Evolutionary conservation across 352 stramenopile genomes (phyloP), one percentile per base, ranked within the genome.

Genomic region (Globisporangium paddicum): DNA sequence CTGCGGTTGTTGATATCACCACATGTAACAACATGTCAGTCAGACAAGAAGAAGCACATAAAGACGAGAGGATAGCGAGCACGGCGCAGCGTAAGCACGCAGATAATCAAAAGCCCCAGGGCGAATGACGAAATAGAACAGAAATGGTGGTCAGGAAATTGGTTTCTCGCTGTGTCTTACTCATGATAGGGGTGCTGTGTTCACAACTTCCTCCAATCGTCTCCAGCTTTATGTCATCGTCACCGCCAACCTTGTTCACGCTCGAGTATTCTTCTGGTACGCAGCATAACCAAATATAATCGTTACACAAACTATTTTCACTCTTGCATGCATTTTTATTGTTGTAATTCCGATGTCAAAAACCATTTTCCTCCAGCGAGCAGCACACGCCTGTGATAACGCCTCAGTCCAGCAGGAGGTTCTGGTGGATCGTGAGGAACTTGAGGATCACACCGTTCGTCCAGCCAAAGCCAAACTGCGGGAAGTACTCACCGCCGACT

Each of bases 401-500:
- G n/a, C 3, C n/a, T 64, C 38, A 67, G 47, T 47, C 48, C 35
- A 57, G 49, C 47, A 93, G 70, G 61, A 93, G 71, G 62, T 85
- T 69, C 63, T 90, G 82, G 72, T 90, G 74, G 50, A 77, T 79
- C 62, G 80, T 89, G 32, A 96, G 69, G 54, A 96, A 83, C 69
- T 93, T 90, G 55, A 96, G 76, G 50, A 92, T 87, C 61, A 96
- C 85, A 54, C 86, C 88, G 41, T 64, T 64, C 25, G 58, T 59
- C 58, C 58, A 64, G 30, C 58, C 58, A 61, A 96, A 96, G 61
- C 87, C 87, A 56, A 90, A 88, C 64, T 96, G 87, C 7, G 85
- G 79, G 23, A 90, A 86, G 64, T 96, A 96, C 68, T 96, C 88
- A 49, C 88, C 88, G 11, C 88, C 88, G 60, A 78, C 72, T 34